phyloP scores from a whole-genome alignment of 2,329 filamentous ascomycete genomes.

The Trichoderma koningii region DNA sequence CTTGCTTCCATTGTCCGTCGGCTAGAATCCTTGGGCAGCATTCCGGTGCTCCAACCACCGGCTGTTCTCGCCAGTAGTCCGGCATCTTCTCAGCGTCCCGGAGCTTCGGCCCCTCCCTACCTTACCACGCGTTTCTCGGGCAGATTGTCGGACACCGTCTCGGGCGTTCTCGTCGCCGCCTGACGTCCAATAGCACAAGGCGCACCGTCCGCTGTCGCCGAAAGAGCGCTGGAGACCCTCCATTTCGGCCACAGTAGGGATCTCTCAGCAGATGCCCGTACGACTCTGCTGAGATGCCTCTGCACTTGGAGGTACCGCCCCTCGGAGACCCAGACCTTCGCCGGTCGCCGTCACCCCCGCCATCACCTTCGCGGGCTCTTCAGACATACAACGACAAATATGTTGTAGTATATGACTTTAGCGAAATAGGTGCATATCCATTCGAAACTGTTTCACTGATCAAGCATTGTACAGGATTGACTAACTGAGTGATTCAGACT shows the following conservation, averaged over 20 bases:
- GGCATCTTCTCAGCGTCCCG: not conserved
- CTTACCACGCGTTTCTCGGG: slow-evolving; percentile 1
- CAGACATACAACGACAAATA: slow-evolving; percentile 44
- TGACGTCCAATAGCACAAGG: not conserved
- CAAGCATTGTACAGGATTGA: too few species aligned
- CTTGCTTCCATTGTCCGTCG: not conserved
- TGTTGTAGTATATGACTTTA: slow-evolving; percentile 45
- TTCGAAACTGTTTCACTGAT: not conserved
- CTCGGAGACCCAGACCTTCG: slow-evolving; percentile 12
- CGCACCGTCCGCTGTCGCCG: not conserved
- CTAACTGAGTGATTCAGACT: slow-evolving; percentile 34
- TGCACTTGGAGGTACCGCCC: slow-evolving; percentile 18
- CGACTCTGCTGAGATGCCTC: slow-evolving; percentile 12
- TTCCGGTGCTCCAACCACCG: not conserved
- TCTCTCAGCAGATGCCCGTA: not conserved
- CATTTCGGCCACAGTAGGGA: not conserved
- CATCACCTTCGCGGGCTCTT: slow-evolving; percentile 7
- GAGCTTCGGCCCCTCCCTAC: slow-evolving; percentile 8
- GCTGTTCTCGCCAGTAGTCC: not conserved
- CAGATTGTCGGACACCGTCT: slow-evolving; percentile 4
- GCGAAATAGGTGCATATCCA: slow-evolving; percentile 37
- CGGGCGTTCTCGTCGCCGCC: not conserved
- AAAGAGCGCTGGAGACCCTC: not conserved
- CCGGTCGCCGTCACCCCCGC: slow-evolving; percentile 14
- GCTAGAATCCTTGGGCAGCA: not conserved